Percentiles rank a stretch among this genome's conserved stretches.
These are phyloP conservation scores for Raphidocelis subcapitata DNA, from an alignment of 139 green algal species.

Conservation along the genomic window DNA sequence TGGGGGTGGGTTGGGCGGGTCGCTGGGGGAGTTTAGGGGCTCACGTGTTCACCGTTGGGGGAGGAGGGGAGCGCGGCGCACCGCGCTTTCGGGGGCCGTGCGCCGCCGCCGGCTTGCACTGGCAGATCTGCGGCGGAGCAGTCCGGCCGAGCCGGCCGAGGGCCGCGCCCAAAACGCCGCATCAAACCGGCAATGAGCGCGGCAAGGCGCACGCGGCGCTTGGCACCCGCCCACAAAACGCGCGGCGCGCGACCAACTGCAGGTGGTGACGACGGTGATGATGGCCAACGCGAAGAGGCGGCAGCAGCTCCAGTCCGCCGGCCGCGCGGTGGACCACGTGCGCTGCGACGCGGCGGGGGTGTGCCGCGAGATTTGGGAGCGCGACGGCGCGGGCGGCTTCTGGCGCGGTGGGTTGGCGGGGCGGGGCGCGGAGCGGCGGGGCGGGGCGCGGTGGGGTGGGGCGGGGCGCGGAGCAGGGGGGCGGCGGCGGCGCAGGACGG, in stretches of 20 bases:
- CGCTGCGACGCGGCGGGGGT: constrained; percentile 16
- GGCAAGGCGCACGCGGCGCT: no score
- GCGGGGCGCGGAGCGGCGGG: no score
- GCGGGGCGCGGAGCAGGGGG: no score
- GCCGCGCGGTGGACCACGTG: background rate
- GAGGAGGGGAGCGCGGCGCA: background rate
- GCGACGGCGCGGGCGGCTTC: constrained; percentile 40
- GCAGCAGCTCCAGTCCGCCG: background rate
- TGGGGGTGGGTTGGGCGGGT: constrained; percentile 20
- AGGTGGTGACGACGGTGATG: constrained; percentile 25
- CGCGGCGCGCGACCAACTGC: background rate
- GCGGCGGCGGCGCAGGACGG: no score
- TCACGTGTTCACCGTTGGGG: background rate
- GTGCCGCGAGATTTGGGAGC: constrained; percentile 33
- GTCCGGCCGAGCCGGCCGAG: no score
- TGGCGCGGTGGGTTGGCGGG: constrained; percentile 33
- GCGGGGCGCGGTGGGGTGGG: no score
- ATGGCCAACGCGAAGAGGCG: constrained; percentile 14
- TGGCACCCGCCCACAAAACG: no score
- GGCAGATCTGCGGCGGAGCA: no score
- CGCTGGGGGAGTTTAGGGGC: no score
- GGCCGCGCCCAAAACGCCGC: no score
- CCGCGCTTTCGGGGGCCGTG: background rate
- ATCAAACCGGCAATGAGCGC: no score
- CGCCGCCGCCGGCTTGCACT: no score